A percentile compares a stretch with the other conserved stretches of the same genome.
phyloP scores from a whole-genome alignment of 2,329 filamentous ascomycete genomes.

The Aureobasidium subglaciale region DNA sequence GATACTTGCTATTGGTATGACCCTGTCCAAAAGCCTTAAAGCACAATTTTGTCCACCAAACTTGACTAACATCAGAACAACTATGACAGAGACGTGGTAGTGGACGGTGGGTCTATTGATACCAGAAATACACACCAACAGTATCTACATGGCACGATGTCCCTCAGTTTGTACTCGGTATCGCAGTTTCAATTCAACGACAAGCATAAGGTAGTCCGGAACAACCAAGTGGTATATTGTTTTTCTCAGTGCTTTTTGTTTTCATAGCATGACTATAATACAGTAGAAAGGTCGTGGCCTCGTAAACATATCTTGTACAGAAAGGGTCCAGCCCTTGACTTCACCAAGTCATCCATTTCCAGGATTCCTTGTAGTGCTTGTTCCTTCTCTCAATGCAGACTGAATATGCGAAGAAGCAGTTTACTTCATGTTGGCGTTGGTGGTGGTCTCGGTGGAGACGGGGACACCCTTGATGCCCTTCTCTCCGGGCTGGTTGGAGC shows the following conservation, averaged over 20 bases:
- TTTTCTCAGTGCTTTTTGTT: neutral
- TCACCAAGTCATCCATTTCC: neutral
- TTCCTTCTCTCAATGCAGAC: neutral
- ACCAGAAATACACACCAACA: too few relatives aligned
- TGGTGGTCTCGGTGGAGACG: constrained; percentile 21
- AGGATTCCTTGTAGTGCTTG: neutral
- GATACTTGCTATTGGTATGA: too few relatives aligned
- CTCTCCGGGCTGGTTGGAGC: constrained; percentile 29
- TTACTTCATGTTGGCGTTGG: constrained; percentile 24
- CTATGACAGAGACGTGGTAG: too few relatives aligned
- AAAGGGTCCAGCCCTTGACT: neutral
- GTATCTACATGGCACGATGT: too few relatives aligned
- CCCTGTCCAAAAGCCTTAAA: too few relatives aligned
- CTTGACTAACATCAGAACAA: too few relatives aligned
- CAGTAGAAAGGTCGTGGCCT: constrained; percentile 3
- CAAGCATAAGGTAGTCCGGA: too few relatives aligned
- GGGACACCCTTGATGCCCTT: constrained; percentile 28
- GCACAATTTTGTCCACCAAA: too few relatives aligned
- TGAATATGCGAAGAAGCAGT: neutral
- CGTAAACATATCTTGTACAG: neutral
- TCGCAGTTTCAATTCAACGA: too few relatives aligned
- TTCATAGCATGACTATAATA: constrained; percentile 4
- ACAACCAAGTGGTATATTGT: too few relatives aligned
- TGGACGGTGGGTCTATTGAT: too few relatives aligned
- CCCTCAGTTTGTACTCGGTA: too few relatives aligned